These are phyloP conservation scores for Mixia osmundae DNA, from an alignment of 1,284 basidiomycete genomes.

Conservation along the genomic window DNA sequence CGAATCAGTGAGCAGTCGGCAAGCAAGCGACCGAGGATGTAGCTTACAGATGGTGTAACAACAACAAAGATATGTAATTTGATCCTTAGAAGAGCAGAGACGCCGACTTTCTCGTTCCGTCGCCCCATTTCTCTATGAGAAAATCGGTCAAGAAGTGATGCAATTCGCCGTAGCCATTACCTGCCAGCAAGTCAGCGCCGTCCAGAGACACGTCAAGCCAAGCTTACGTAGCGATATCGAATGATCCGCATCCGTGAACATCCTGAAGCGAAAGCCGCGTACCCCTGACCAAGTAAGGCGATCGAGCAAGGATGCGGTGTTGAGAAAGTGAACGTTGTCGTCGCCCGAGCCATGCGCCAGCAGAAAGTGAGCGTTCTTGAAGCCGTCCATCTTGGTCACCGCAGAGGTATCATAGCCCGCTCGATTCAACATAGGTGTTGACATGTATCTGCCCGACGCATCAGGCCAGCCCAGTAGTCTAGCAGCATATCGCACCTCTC, in stretches of 20 bases:
- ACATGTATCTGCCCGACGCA: too few relatives aligned
- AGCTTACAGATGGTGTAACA: too few relatives aligned
- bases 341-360: constrained; percentile 82
- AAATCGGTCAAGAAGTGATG: constrained; percentile 67
- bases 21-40: too few relatives aligned
- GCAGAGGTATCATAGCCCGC: constrained; percentile 63
- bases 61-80: too few relatives aligned
- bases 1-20: too few relatives aligned
- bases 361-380: constrained; percentile 50
- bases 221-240: constrained; percentile 31
- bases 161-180: constrained; percentile 61
- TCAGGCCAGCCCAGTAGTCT: constrained; percentile 42
- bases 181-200: too few relatives aligned
- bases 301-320: constrained; percentile 72
- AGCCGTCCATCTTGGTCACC: constrained; percentile 62
- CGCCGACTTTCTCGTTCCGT: not conserved
- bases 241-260: constrained; percentile 66
- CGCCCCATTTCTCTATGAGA: constrained; percentile 69
- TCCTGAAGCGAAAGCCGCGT: constrained; percentile 61
- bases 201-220: too few relatives aligned
- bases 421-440: constrained; percentile 46
- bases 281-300: constrained; percentile 60
- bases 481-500: not conserved
- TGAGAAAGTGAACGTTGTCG: constrained; percentile 82
- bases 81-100: too few relatives aligned